Evolutionary conservation across 2,329 filamentous ascomycete genomes (phyloP).

Genomic region (Talaromyces atroroseus): DNA sequence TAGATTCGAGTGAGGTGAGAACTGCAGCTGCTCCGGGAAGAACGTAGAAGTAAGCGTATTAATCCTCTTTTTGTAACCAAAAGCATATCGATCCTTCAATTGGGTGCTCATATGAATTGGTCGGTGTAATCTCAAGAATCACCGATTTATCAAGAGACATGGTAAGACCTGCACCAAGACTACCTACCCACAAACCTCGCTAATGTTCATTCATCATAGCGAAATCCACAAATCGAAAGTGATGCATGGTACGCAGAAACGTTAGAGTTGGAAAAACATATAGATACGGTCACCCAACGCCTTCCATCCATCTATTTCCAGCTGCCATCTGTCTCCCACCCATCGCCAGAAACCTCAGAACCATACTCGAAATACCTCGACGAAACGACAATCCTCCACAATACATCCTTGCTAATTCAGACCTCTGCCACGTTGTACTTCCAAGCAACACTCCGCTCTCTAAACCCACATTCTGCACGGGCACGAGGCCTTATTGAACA

Average conservation of each 20-base stretch:
- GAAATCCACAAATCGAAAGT: not conserved
- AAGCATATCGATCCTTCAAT: conserved; percentile 13
- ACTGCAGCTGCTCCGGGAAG: not conserved
- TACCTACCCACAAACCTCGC: not conserved
- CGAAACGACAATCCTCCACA: conserved; percentile 8
- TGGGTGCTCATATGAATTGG: conserved; percentile 14
- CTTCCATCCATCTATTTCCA: conserved; percentile 5
- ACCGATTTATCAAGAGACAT: conserved; percentile 14
- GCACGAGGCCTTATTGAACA: conserved; percentile 9
- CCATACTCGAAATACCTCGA: not conserved
- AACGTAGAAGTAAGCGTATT: not conserved
- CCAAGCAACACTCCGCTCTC: conserved; percentile 13
- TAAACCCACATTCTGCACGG: conserved; percentile 1
- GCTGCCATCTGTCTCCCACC: not conserved
- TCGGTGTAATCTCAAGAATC: conserved; percentile 14
- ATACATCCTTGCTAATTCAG: conserved; percentile 14
- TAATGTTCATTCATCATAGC: not conserved
- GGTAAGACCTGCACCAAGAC: conserved; percentile 3
- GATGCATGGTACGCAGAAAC: not conserved
- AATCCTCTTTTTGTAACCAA: not conserved
- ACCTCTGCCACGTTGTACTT: conserved; percentile 14
- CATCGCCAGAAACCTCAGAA: not conserved
- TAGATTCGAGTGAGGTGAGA: conserved; percentile 11
- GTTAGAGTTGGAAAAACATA: conserved; percentile 6
- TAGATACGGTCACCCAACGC: conserved; percentile 10